Percentiles rank a stretch among this genome's conserved stretches.
Evolutionary conservation across 306 rosid species (phyloP).

Genomic region (Rosa rugosa): DNA sequence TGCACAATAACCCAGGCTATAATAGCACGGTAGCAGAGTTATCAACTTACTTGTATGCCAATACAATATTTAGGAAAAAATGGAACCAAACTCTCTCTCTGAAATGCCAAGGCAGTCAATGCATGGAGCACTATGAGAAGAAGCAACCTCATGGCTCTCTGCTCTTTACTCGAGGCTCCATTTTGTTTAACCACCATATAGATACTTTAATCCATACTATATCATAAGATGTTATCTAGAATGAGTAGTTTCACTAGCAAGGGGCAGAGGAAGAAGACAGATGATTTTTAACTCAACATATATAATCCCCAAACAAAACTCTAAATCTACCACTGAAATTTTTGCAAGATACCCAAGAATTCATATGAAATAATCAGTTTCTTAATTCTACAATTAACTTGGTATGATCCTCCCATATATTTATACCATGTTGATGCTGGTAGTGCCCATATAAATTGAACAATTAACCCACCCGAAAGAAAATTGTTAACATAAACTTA

Average conservation of each 20-base stretch:
- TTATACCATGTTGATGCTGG: background rate
- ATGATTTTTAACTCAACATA: background rate
- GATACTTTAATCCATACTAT: background rate
- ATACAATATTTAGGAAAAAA: no score
- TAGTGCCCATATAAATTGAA: background rate
- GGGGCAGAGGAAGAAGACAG: background rate
- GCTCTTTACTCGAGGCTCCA: conserved; percentile 66
- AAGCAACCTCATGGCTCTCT: conserved; percentile 39
- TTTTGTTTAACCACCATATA: background rate
- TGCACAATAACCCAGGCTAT: no score
- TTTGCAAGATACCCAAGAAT: background rate
- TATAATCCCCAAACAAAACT: background rate
- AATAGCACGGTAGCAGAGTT: no score
- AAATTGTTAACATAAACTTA: background rate
- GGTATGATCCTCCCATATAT: background rate
- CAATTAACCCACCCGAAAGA: background rate
- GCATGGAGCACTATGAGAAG: conserved; percentile 61
- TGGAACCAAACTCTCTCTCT: no score
- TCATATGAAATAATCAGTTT: background rate
- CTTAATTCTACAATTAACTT: background rate
- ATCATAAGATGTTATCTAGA: background rate
- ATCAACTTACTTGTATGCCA: no score
- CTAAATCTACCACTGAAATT: background rate
- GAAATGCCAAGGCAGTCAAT: conserved; percentile 29
- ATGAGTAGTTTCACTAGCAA: background rate